Base-by-base conservation (phyloP, 108 stramenopile species). In the Conticribra weissflogii region DNA sequence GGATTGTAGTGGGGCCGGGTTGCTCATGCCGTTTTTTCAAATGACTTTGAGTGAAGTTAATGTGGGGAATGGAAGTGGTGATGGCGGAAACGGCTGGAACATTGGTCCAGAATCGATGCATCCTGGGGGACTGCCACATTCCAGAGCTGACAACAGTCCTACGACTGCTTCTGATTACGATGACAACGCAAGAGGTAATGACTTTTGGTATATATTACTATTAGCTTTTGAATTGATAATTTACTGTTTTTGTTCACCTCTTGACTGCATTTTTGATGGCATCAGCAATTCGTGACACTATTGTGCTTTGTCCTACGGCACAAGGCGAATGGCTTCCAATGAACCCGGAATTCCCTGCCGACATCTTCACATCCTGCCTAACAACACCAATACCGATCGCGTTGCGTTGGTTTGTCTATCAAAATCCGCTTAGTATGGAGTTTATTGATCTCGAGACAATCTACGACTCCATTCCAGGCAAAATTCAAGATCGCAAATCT, bases 371-470 rank as follows among this genome's bases (percentile, higher is more conserved):
- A 0, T 88, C 94, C 1, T 99, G 98, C 74, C 85, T 99, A 21
- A 98, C 98, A 9, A 98, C 98, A 18, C 99, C 99, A 0, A 96
- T 99, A 36, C 82, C 92, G 18, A 96, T 99, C 21, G 98, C 99
- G 2, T 79, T 99, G 18, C 88, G 97, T 41, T 97, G 94, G 95
- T 99, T 97, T 71, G 82, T 98, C 25, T 62, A 83, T 50, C 82
- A 88, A 46, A 93, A 95, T 78, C 89, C 81, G 3, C 68, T 83
- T 12, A 83, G 83, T 55, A 87, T 85, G 73, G 76, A 73, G 9
- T 54, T 60, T 5, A 47, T 88, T 54, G 84, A 85, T 25, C 66
- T 73, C 12, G 74, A 71, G 31, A 71, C 73, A 22, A 76, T 87
- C 18, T 94, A 96, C 5, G 97, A 98, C 54, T 31, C 72, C 28